Evolutionary conservation across 108 stramenopile species (phyloP).

Genomic region (Nitzschia putrida): DNA sequence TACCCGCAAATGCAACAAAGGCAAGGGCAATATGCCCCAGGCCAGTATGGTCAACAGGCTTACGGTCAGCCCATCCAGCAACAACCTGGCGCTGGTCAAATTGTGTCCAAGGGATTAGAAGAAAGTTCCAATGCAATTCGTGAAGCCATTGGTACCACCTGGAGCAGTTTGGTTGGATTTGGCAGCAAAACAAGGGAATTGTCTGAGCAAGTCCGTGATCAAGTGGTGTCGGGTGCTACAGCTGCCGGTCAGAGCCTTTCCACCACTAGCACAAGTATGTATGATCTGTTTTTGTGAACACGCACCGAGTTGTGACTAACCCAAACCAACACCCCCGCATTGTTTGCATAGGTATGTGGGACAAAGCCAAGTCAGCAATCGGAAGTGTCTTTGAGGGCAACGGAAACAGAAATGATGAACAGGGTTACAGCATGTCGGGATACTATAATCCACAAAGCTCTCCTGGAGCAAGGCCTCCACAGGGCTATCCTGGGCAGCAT

Average conservation of each 20-base stretch:
- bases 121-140: slow-evolving; percentile 33
- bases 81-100: slow-evolving; percentile 23
- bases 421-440: slow-evolving; percentile 12
- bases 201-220: slow-evolving; percentile 45
- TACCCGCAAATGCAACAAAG: slow-evolving; percentile 8
- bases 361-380: slow-evolving; percentile 37
- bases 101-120: slow-evolving; percentile 28
- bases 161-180: slow-evolving; percentile 61
- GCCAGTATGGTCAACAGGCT: slow-evolving; percentile 10
- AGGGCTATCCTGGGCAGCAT: slow-evolving; percentile 9
- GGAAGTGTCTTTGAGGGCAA: slow-evolving; percentile 52
- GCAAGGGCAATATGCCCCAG: slow-evolving; percentile 23
- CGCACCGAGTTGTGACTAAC: not conserved
- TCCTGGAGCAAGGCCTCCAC: slow-evolving; percentile 23
- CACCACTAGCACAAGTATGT: slow-evolving; percentile 56
- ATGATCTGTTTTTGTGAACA: not conserved
- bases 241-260: slow-evolving; percentile 48
- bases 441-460: slow-evolving; percentile 5
- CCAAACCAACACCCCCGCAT: not conserved
- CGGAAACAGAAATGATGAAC: not conserved
- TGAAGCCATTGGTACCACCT: slow-evolving; percentile 51
- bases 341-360: slow-evolving; percentile 36
- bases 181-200: slow-evolving; percentile 49
- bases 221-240: slow-evolving; percentile 47
- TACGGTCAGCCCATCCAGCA: slow-evolving; percentile 19